A percentile compares a stretch with the other conserved stretches of the same genome.
phyloP scores from a whole-genome alignment of 805 yeast genomes.

The Suhomyces emberorum region DNA sequence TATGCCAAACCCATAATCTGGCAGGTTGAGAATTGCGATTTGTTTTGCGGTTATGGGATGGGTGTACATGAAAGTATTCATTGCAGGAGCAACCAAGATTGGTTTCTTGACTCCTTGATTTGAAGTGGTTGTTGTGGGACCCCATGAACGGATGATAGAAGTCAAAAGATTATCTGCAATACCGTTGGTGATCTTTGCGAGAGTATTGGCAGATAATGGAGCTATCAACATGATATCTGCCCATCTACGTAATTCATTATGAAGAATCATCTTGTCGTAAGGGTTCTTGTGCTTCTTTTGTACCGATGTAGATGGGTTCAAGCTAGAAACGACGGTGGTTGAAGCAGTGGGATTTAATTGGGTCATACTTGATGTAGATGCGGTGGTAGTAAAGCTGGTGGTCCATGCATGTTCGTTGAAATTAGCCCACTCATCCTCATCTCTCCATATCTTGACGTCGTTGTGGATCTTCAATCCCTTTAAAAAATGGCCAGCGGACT shows the following conservation, averaged over 20 bases:
- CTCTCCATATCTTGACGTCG: slow-evolving; percentile 86
- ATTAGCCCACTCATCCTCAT: slow-evolving; percentile 85
- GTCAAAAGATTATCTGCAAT: slow-evolving; percentile 44
- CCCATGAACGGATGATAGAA: slow-evolving; percentile 43
- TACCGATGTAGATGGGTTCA: slow-evolving; percentile 6
- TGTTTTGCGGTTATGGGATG: slow-evolving; percentile 46
- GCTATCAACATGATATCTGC: slow-evolving; percentile 47
- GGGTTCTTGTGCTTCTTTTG: slow-evolving; percentile 28
- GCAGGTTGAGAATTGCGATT: slow-evolving; percentile 26
- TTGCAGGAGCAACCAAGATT: slow-evolving; percentile 45
- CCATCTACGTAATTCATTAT: slow-evolving; percentile 45
- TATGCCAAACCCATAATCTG: slow-evolving; percentile 41
- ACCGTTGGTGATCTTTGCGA: slow-evolving; percentile 44
- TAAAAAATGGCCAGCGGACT: slow-evolving; percentile 70
- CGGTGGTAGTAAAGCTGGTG: slow-evolving; percentile 16
- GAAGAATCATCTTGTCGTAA: slow-evolving; percentile 36
- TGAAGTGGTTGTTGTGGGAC: slow-evolving; percentile 19
- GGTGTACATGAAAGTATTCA: slow-evolving; percentile 48
- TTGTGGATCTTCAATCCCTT: slow-evolving; percentile 60
- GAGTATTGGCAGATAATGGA: slow-evolving; percentile 44
- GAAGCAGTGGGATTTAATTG: background rate
- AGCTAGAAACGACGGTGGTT: slow-evolving; percentile 2
- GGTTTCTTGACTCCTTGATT: slow-evolving; percentile 31
- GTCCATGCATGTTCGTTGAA: slow-evolving; percentile 24
- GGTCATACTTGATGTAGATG: slow-evolving; percentile 12